These are phyloP conservation scores for Chalciporus piperatoides DNA, from an alignment of 1,284 basidiomycete genomes.

Conservation along the genomic window DNA sequence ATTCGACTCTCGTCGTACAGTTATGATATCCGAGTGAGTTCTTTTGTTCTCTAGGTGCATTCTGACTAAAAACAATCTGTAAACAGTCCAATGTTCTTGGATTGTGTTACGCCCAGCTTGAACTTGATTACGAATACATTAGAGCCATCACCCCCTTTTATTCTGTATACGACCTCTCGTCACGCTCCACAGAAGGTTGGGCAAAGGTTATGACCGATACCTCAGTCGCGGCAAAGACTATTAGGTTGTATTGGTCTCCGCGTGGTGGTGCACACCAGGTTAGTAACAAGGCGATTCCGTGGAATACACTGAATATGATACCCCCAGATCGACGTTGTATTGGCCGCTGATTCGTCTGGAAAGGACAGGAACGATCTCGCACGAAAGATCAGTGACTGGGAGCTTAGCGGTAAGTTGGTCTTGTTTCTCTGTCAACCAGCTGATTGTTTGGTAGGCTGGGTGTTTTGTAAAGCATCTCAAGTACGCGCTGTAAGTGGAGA, in stretches of 20 bases:
- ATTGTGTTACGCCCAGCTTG: constrained; percentile 48
- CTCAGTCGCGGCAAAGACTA: constrained; percentile 34
- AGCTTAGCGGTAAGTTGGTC: constrained; percentile 16
- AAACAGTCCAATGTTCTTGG: constrained; percentile 42
- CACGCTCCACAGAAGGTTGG: constrained; percentile 27
- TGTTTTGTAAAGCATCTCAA: constrained; percentile 40
- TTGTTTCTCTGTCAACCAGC: not conserved
- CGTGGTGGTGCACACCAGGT: constrained; percentile 32
- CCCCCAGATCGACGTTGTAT: constrained; percentile 38
- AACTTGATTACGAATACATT: constrained; percentile 44
- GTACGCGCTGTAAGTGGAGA: constrained; percentile 37
- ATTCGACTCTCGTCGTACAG: constrained; percentile 17
- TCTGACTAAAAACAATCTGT: constrained; percentile 3
- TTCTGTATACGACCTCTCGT: constrained; percentile 41
- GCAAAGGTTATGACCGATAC: constrained; percentile 34
- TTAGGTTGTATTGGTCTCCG: constrained; percentile 36
- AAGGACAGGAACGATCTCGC: constrained; percentile 37
- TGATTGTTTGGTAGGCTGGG: constrained; percentile 25
- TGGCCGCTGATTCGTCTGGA: constrained; percentile 29
- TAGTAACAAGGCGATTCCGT: not conserved
- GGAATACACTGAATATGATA: not conserved
- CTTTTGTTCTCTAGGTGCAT: not conserved
- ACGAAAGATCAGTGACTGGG: constrained; percentile 39
- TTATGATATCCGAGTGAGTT: constrained; percentile 40
- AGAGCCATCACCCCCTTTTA: constrained; percentile 47